Evolutionary conservation across 2,329 filamentous ascomycete genomes (phyloP).

Genomic region (Botrytis aclada): DNA sequence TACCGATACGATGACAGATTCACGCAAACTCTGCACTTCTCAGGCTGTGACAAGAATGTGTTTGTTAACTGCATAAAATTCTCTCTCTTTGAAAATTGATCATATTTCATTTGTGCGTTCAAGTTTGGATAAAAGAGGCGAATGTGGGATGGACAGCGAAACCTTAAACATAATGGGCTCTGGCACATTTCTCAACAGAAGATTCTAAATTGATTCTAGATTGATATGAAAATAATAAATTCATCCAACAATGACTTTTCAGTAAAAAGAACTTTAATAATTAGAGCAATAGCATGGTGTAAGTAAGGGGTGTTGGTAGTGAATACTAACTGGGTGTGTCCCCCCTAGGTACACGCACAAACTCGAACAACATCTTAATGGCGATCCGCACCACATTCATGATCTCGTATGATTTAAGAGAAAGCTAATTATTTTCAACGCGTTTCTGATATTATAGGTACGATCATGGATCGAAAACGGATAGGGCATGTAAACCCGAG

Average conservation of each 20-base stretch:
- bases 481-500: background rate
- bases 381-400: background rate
- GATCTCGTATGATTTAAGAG: background rate
- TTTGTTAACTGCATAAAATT: background rate
- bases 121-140: background rate
- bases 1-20: background rate
- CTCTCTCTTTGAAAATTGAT: background rate
- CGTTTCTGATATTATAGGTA: background rate
- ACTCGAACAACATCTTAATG: background rate
- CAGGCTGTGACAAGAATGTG: background rate
- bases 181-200: background rate
- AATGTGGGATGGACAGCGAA: background rate
- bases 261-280: background rate
- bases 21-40: rapidly evolving
- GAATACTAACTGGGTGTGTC: background rate
- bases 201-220: background rate
- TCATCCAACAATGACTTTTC: background rate
- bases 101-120: background rate
- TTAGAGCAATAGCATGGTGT: background rate
- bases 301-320: background rate
- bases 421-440: background rate
- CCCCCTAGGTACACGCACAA: background rate
- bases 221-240: background rate
- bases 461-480: background rate
- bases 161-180: background rate